These are phyloP conservation scores for Ceratocystis lukuohia DNA, from an alignment of 2,329 filamentous ascomycete species.

Conservation along the genomic window DNA sequence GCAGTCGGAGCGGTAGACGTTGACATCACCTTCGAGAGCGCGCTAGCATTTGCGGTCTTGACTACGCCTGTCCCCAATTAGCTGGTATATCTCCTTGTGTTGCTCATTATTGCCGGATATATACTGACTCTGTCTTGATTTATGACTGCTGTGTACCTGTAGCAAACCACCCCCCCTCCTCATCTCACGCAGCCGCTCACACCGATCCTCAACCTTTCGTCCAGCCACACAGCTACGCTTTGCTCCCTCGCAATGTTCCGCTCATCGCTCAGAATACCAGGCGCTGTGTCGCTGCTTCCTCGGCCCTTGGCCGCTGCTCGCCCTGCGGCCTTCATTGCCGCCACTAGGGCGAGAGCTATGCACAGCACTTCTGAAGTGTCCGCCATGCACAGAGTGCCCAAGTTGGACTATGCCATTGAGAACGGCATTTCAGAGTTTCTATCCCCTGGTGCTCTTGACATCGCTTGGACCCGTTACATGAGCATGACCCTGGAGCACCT, in stretches of 20 bases:
- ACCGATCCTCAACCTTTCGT: not conserved
- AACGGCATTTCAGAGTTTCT: conserved; percentile 56
- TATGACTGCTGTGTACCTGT: not conserved
- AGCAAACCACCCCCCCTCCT: not conserved
- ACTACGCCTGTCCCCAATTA: not conserved
- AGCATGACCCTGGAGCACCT: conserved; percentile 58
- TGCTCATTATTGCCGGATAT: not conserved
- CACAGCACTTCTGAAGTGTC: conserved; percentile 32
- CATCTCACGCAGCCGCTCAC: not conserved
- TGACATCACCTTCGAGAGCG: not conserved
- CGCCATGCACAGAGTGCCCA: conserved; percentile 34
- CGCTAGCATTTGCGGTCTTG: not conserved
- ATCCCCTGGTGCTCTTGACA: conserved; percentile 52
- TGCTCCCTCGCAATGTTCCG: conserved; percentile 33
- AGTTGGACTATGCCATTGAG: conserved; percentile 33
- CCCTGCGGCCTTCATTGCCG: conserved; percentile 27
- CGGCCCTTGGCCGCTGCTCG: conserved; percentile 23
- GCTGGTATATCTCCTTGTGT: not conserved
- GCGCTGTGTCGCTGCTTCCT: conserved; percentile 26
- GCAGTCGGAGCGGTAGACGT: conserved; percentile 7
- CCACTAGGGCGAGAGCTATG: conserved; percentile 32
- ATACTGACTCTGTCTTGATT: not conserved
- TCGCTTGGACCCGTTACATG: conserved; percentile 79
- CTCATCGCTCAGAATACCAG: conserved; percentile 40
- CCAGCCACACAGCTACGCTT: not conserved